These are phyloP conservation scores for Helotiales sp. DNA, from an alignment of 2,329 filamentous ascomycete species.

Conservation along the genomic window DNA sequence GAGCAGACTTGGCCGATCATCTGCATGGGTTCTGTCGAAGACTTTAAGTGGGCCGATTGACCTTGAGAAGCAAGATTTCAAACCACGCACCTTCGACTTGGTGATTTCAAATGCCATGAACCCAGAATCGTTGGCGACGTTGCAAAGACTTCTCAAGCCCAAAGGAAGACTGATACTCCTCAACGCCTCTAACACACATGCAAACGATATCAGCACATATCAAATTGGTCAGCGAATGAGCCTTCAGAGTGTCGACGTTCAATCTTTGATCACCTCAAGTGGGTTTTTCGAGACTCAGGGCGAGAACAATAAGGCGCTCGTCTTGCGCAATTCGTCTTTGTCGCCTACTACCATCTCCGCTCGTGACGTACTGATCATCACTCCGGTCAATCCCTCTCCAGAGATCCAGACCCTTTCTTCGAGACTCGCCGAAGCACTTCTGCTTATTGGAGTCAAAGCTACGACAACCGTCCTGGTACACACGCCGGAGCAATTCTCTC, in stretches of 20 bases:
- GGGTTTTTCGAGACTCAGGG: not conserved
- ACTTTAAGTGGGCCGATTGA: not conserved
- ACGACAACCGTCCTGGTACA: not conserved
- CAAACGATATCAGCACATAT: not conserved
- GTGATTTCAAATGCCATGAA: not conserved
- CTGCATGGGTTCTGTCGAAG: not conserved
- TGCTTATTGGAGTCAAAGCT: not conserved
- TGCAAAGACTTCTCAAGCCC: not conserved
- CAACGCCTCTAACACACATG: not conserved
- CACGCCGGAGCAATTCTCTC: constrained; percentile 3
- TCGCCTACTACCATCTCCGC: not conserved
- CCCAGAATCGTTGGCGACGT: not conserved
- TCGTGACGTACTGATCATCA: constrained; percentile 4
- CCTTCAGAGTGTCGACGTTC: not conserved
- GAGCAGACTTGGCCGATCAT: not conserved
- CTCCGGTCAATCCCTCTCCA: not conserved
- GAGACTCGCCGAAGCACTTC: constrained; percentile 9
- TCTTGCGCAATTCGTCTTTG: not conserved
- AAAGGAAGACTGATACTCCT: not conserved
- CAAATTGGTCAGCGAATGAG: not conserved
- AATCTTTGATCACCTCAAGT: not conserved
- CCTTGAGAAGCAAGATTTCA: constrained; percentile 8
- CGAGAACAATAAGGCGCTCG: not conserved
- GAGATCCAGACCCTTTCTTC: not conserved
- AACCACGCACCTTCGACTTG: constrained; percentile 7